Conservation (phyloP, 495 filamentous ascomycete genomes). For the Aeminium ludgeri region DNA sequence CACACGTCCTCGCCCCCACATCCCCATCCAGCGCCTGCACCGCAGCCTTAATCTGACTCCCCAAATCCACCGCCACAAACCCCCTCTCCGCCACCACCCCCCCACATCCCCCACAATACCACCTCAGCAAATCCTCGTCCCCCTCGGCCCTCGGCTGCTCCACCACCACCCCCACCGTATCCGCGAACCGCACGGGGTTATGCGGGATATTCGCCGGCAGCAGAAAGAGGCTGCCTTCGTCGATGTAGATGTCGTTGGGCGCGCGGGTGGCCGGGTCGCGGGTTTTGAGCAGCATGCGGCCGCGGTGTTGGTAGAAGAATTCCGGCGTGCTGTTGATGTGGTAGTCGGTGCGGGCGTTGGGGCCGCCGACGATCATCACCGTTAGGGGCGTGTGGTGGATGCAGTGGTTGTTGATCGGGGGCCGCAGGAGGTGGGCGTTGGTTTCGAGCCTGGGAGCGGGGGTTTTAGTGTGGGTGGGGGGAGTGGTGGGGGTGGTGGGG, state of each 20-base stretch:
- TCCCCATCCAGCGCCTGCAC: conserved; percentile 66
- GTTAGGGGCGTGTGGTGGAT: conserved; percentile 71
- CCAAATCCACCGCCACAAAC: conserved; percentile 82
- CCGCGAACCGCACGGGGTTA: conserved; percentile 50
- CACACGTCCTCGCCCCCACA: conserved; percentile 58
- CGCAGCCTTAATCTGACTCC: conserved; percentile 92
- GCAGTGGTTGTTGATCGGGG: conserved; percentile 93
- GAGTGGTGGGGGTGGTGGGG: background rate
- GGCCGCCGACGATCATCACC: conserved; percentile 89
- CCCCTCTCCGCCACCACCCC: conserved; percentile 66
- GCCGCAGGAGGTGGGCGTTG: conserved; percentile 84
- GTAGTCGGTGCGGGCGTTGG: conserved; percentile 92
- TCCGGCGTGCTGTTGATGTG: conserved; percentile 95
- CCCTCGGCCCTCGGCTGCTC: conserved; percentile 64
- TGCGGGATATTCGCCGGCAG: conserved; percentile 82
- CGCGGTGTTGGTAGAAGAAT: conserved; percentile 94
- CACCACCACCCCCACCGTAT: conserved; percentile 69
- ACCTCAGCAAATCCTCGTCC: conserved; percentile 63
- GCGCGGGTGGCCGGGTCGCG: conserved; percentile 46
- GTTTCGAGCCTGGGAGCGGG: conserved; percentile 59
- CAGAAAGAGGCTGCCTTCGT: conserved; percentile 88
- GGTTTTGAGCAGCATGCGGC: conserved; percentile 83
- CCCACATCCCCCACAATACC: conserved; percentile 67
- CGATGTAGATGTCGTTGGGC: conserved; percentile 74
- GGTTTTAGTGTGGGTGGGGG: background rate